Conservation (phyloP, 2,329 filamentous ascomycete genomes). For the Microcera coccophila region DNA sequence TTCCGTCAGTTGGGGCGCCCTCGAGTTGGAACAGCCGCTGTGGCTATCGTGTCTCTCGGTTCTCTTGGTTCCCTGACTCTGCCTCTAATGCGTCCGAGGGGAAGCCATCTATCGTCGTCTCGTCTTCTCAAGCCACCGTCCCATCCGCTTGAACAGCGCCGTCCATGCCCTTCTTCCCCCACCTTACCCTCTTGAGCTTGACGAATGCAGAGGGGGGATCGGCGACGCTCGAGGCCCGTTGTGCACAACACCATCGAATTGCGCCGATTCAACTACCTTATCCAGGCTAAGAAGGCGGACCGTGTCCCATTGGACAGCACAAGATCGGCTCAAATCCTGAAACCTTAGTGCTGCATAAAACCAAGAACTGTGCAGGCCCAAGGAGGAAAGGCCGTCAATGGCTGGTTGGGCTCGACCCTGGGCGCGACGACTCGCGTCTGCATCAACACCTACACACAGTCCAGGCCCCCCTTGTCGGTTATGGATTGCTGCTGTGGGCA, state of each 20-base stretch:
- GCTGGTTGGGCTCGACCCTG: not conserved
- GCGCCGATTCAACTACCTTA: constrained; percentile 14
- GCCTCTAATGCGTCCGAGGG: not conserved
- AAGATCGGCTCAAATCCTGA: constrained; percentile 27
- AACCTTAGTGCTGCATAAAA: constrained; percentile 37
- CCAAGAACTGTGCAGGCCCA: constrained; percentile 22
- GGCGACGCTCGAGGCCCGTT: constrained; percentile 17
- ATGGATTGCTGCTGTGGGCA: constrained; percentile 16
- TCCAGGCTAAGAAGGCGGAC: constrained; percentile 20
- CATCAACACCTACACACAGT: not conserved
- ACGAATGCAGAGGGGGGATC: constrained; percentile 18
- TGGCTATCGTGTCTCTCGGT: constrained; percentile 12
- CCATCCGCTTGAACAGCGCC: not conserved
- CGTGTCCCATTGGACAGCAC: constrained; percentile 28
- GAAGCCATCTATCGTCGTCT: constrained; percentile 8
- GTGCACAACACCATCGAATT: constrained; percentile 25
- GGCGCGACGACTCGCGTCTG: not conserved
- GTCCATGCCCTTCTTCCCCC: constrained; percentile 7
- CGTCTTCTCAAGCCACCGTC: constrained; percentile 3
- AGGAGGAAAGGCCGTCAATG: not conserved
- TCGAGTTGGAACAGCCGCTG: constrained; percentile 5
- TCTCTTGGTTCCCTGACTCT: constrained; percentile 13
- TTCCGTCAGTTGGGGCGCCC: constrained; percentile 2
- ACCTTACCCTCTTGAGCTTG: constrained; percentile 15
- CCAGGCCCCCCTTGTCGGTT: not conserved